These are phyloP conservation scores for Fraxinus quadrangulata DNA, from an alignment of 257 asterid species.

Conservation along the genomic window DNA sequence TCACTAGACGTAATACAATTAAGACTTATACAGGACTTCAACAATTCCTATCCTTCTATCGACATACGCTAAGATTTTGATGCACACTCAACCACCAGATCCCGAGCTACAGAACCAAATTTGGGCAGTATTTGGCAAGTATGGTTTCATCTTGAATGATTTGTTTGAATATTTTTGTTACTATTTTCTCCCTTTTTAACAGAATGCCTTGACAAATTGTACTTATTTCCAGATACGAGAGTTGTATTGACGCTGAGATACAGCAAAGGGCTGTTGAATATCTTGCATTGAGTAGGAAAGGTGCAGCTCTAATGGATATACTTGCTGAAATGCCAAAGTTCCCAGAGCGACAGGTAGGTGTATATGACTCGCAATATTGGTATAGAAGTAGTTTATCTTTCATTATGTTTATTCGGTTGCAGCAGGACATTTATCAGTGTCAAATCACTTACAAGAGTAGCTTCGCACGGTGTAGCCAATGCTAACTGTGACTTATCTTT, in stretches of 20 bases:
- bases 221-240: constrained; percentile 63
- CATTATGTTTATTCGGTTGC: constrained; percentile 13
- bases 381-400: constrained; percentile 1
- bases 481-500: constrained; percentile 22
- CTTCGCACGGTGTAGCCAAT: constrained; percentile 6
- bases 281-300: constrained; percentile 82
- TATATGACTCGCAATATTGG: constrained; percentile 23
- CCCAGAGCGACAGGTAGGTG: constrained; percentile 86
- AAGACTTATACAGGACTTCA: constrained; percentile 60
- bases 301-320: constrained; percentile 80
- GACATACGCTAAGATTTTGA: constrained; percentile 86
- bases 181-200: constrained; percentile 23
- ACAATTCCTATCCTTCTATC: constrained; percentile 90
- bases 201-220: constrained; percentile 20
- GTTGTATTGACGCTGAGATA: constrained; percentile 91
- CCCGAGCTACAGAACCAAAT: constrained; percentile 79
- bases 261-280: constrained; percentile 96
- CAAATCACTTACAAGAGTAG: constrained; percentile 10
- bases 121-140: constrained; percentile 84
- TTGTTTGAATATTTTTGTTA: constrained; percentile 11
- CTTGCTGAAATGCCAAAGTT: constrained; percentile 98
- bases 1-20: constrained; percentile 26
- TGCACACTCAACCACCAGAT: constrained; percentile 92
- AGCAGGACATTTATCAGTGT: constrained; percentile 13
- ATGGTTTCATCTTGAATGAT: constrained; percentile 17